A percentile compares a stretch with the other conserved stretches of the same genome.
Evolutionary conservation across 1,139 yeast genomes (phyloP).

Genomic region (Suhomyces maxii): DNA sequence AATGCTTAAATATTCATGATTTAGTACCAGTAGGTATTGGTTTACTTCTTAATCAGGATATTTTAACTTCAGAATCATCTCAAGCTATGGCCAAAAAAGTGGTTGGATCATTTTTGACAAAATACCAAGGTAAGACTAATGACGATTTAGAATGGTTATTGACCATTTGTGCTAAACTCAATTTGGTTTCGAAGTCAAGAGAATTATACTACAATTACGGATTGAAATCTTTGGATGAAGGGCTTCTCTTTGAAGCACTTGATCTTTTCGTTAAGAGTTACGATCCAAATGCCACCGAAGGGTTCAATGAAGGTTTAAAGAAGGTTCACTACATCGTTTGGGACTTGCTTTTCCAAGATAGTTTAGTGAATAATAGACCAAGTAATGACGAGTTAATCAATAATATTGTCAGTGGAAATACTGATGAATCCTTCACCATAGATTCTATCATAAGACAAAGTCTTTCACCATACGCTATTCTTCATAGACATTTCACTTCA

Average conservation of each 20-base stretch:
- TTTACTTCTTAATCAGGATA: conserved; percentile 31
- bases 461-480: conserved; percentile 70
- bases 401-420: conserved; percentile 48
- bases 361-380: conserved; percentile 54
- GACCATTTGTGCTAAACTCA: conserved; percentile 50
- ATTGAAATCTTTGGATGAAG: conserved; percentile 39
- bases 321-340: conserved; percentile 43
- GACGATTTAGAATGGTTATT: conserved; percentile 84
- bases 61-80: conserved; percentile 25
- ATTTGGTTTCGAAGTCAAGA: conserved; percentile 53
- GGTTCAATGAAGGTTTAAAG: conserved; percentile 32
- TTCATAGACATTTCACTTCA: conserved; percentile 49
- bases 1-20: conserved; percentile 49
- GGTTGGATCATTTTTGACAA: conserved; percentile 61
- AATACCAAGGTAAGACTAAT: conserved; percentile 57
- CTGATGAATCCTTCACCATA: conserved; percentile 33
- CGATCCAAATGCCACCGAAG: conserved; percentile 34
- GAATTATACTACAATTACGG: conserved; percentile 48
- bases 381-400: conserved; percentile 57
- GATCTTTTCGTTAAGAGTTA: conserved; percentile 67
- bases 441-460: conserved; percentile 66
- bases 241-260: conserved; percentile 64
- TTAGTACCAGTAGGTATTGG: conserved; percentile 73
- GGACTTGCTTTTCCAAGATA: conserved; percentile 58
- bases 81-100: conserved; percentile 38